Conservation (phyloP, 129 eudicot genomes). For the Lonicera japonica region DNA sequence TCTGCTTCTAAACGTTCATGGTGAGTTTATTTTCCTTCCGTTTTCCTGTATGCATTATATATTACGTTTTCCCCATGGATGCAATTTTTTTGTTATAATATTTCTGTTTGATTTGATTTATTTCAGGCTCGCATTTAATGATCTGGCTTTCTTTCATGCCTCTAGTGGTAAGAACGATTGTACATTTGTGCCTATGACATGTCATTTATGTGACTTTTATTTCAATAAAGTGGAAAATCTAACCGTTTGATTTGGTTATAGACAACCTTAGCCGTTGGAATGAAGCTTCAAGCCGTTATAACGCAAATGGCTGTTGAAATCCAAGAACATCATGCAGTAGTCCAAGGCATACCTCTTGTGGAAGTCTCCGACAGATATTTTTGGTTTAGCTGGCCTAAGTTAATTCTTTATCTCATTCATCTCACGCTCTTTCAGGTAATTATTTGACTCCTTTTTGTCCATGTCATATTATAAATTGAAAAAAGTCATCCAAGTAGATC, state of each 20-base stretch:
- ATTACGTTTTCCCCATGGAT: too few species aligned
- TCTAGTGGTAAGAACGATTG: slow-evolving; percentile 48
- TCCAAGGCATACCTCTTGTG: slow-evolving; percentile 86
- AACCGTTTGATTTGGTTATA: slow-evolving; percentile 22
- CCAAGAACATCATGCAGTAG: slow-evolving; percentile 82
- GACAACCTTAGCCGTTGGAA: slow-evolving; percentile 80
- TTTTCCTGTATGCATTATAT: slow-evolving; percentile 6
- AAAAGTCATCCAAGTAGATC: too few species aligned
- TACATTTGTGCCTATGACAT: neutral
- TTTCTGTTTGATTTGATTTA: neutral
- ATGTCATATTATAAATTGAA: neutral
- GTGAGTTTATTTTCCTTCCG: slow-evolving; percentile 22
- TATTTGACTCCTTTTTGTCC: neutral
- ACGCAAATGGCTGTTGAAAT: slow-evolving; percentile 89
- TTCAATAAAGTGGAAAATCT: neutral
- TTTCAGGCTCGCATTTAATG: slow-evolving; percentile 61
- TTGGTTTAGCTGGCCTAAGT: slow-evolving; percentile 74
- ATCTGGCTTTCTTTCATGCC: slow-evolving; percentile 76
- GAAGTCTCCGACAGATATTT: slow-evolving; percentile 82
- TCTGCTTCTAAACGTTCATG: slow-evolving; percentile 67
- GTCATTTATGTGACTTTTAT: neutral
- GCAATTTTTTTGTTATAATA: slow-evolving; percentile 4
- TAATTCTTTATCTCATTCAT: slow-evolving; percentile 73
- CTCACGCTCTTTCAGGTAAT: slow-evolving; percentile 81
- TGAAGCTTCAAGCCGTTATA: slow-evolving; percentile 90